Percentiles rank a stretch among this genome's conserved stretches.
These are phyloP conservation scores for Astrocystis sublimbata DNA, from an alignment of 495 filamentous ascomycete species.

Conservation along the genomic window DNA sequence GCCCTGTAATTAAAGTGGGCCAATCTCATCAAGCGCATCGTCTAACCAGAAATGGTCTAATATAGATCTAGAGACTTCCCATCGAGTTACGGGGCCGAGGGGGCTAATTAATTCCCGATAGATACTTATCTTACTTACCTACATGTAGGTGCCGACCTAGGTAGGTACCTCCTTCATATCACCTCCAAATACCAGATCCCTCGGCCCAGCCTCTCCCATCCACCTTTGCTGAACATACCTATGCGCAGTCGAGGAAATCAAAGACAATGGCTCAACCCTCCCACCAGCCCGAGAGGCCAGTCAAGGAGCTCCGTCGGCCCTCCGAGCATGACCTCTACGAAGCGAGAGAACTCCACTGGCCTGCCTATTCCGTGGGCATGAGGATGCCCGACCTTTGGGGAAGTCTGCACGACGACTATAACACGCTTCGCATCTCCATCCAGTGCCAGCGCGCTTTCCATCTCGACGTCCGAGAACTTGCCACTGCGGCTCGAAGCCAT, in stretches of 20 bases:
- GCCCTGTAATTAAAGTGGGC: neutral
- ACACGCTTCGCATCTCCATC: neutral
- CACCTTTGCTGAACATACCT: neutral
- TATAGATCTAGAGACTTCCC: too few relatives aligned
- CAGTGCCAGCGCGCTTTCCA: neutral
- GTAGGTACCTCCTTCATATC: neutral
- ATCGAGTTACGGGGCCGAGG: too few relatives aligned
- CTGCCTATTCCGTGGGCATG: neutral
- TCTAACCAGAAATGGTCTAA: neutral
- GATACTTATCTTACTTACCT: too few relatives aligned
- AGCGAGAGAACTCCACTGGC: neutral
- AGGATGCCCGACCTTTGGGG: neutral
- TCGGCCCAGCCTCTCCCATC: neutral
- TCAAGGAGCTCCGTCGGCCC: neutral
- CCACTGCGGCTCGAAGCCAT: neutral
- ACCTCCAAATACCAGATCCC: neutral
- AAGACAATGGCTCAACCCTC: neutral
- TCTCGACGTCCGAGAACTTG: neutral
- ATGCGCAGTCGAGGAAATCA: neutral
- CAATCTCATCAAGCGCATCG: neutral
- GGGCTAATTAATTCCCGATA: too few relatives aligned
- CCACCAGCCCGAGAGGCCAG: neutral
- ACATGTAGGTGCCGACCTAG: too few relatives aligned
- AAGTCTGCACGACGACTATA: neutral
- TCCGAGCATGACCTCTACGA: neutral